Evolutionary conservation across 129 eudicot genomes (phyloP), one percentile per base, ranked within the genome.

Genomic region (Saposhnikovia divaricata): DNA sequence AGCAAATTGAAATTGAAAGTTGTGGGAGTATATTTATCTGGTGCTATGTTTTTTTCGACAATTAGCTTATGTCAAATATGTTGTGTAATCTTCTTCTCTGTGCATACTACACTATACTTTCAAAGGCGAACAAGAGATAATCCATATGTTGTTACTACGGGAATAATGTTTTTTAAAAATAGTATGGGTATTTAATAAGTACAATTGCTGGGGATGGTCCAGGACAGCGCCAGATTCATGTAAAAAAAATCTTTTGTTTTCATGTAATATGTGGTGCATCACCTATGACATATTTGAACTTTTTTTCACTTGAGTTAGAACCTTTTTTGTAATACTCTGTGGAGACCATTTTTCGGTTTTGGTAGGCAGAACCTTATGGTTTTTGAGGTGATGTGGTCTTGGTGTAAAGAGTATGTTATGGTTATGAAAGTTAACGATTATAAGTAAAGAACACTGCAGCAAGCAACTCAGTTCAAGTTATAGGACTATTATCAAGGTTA

Each of bases 161-260:
- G 47, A 44, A 44, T 43, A 44, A 44, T 44, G 13, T 44, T 44
- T 44, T 9, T 44, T 34, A 0, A 34, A 44, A 9, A 44, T 44
- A 44, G 47, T 44, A 10, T 44, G 47, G 47, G 47, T 44, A 9
- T 44, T 44, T 9, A 44, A 9, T 44, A 9, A 44, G 11, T 44
- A 9, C 47, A 51, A 95, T 92, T 89, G 98, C 96, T 5, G 97
- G 98, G 42, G 98, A 95, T 78, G 98, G 98, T 81, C 98, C 96
- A 28, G 96, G 97, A 28, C 96, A 95, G 86, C 98, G 92, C 84
- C 98, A 97, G 61, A 90, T 96, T 81, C 99, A 96, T 90, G 98
- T 92, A 74, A 44, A 42, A 5, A 3, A 5, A 3, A 40, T 39
- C 25, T 59, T 59, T 5, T 76, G 14, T 43, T 23, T 76, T 27